Percentiles rank a stretch among this genome's conserved stretches.
Evolutionary conservation across 2,329 filamentous ascomycete genomes (phyloP).

Genomic region (Cytospora piceicola): DNA sequence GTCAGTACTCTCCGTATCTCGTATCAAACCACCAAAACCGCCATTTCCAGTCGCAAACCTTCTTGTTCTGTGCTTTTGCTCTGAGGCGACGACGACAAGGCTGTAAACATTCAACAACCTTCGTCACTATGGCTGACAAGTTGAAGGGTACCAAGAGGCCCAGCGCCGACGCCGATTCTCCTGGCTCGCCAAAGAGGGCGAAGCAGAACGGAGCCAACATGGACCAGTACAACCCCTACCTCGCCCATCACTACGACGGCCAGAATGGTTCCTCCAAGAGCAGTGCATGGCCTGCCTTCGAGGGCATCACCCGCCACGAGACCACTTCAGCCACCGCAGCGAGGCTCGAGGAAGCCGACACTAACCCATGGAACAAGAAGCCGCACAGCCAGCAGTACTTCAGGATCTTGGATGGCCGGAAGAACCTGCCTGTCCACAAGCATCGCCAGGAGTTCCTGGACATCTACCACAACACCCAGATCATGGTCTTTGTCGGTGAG

Average conservation of each 20-base stretch:
- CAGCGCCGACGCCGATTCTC: slow-evolving; percentile 45
- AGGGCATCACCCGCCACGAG: slow-evolving; percentile 73
- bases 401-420: slow-evolving; percentile 80
- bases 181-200: slow-evolving; percentile 38
- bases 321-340: slow-evolving; percentile 78
- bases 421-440: slow-evolving; percentile 87
- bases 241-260: slow-evolving; percentile 78
- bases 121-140: slow-evolving; percentile 45
- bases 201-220: slow-evolving; percentile 32
- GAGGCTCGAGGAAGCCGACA: slow-evolving; percentile 75
- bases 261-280: slow-evolving; percentile 43
- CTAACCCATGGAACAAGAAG: slow-evolving; percentile 83
- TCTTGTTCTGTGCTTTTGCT: slow-evolving; percentile 6
- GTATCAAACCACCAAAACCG: slow-evolving; percentile 2
- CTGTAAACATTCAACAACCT: slow-evolving; percentile 11
- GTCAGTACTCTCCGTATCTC: slow-evolving; percentile 8
- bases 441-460: slow-evolving; percentile 94
- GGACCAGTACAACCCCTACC: slow-evolving; percentile 73
- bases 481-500: slow-evolving; percentile 97
- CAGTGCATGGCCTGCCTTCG: slow-evolving; percentile 54
- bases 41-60: slow-evolving; percentile 10
- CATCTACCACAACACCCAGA: slow-evolving; percentile 91
- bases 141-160: slow-evolving; percentile 48
- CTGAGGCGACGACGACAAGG: slow-evolving; percentile 7
- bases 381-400: slow-evolving; percentile 85